Evolutionary conservation across 345 rosid genomes (phyloP).

Genomic region (Anacardium occidentale): DNA sequence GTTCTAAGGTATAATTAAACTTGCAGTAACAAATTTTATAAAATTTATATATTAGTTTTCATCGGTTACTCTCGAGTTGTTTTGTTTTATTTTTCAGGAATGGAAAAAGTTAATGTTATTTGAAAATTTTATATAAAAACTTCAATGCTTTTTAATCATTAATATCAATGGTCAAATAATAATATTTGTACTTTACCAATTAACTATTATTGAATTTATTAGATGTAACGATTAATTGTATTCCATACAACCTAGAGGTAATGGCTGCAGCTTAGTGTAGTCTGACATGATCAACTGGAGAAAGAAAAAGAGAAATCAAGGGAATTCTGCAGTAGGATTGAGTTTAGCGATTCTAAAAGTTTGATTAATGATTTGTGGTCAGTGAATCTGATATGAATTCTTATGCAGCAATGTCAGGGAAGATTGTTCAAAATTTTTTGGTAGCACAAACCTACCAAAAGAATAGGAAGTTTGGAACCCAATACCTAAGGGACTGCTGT

Average conservation of each 20-base stretch:
- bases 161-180: no score
- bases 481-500: constrained; percentile 50
- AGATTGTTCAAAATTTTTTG: constrained; percentile 71
- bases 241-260: not conserved
- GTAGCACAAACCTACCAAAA: constrained; percentile 58
- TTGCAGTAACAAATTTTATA: no score
- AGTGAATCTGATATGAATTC: constrained; percentile 49
- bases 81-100: no score
- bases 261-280: not conserved
- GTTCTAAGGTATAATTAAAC: no score
- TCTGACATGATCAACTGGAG: not conserved
- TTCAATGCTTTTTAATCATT: not conserved
- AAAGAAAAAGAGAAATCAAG: not conserved
- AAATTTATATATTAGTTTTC: no score
- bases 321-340: not conserved
- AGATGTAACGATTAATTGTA: not conserved
- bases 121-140: no score
- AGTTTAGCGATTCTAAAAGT: not conserved
- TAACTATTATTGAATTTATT: not conserved
- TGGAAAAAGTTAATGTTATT: no score
- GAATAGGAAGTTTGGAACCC: constrained; percentile 69
- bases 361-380: not conserved
- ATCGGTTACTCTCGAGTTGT: no score
- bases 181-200: not conserved
- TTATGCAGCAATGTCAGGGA: constrained; percentile 79